These are phyloP conservation scores for Pythium aphanidermatum DNA, from an alignment of 352 stramenopile genomes.

Conservation along the genomic window DNA sequence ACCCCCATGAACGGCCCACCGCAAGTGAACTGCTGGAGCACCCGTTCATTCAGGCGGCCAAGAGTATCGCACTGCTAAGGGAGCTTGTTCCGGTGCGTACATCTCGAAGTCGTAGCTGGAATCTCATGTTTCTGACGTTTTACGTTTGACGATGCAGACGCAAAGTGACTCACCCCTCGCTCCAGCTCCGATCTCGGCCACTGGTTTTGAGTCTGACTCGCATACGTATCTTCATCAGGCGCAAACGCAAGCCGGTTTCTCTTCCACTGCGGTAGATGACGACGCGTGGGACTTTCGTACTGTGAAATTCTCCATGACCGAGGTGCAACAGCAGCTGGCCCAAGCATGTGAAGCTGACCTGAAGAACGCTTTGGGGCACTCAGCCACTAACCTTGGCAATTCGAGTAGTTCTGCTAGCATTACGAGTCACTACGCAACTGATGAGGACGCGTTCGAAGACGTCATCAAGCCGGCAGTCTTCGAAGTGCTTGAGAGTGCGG, in stretches of 20 bases:
- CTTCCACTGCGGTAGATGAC: conserved; percentile 14
- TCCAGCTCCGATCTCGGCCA: conserved; percentile 3
- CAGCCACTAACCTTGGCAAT: neutral
- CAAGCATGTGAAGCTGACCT: conserved; percentile 7
- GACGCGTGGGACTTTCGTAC: conserved; percentile 80
- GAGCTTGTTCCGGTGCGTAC: conserved; percentile 56
- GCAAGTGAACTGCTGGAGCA: conserved; percentile 80
- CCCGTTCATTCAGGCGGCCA: conserved; percentile 73
- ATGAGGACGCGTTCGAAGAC: conserved; percentile 53
- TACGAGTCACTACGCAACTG: conserved; percentile 23
- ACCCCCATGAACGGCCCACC: conserved; percentile 76
- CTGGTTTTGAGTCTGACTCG: conserved; percentile 13
- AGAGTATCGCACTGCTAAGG: conserved; percentile 62
- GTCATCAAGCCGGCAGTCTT: conserved; percentile 80
- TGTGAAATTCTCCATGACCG: conserved; percentile 36
- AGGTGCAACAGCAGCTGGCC: conserved; percentile 12
- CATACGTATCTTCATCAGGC: conserved; percentile 16
- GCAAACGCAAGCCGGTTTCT: neutral
- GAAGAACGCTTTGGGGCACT: neutral
- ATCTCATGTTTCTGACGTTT: too few relatives aligned
- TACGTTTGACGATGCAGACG: neutral
- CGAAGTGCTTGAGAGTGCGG: conserved; percentile 50
- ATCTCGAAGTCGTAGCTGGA: too few relatives aligned
- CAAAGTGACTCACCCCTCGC: neutral
- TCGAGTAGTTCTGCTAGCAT: neutral